A percentile compares a stretch with the other conserved stretches of the same genome.
These are phyloP conservation scores for Pyricularia pennisetigena DNA, from an alignment of 2,329 filamentous ascomycete genomes.

Conservation along the genomic window DNA sequence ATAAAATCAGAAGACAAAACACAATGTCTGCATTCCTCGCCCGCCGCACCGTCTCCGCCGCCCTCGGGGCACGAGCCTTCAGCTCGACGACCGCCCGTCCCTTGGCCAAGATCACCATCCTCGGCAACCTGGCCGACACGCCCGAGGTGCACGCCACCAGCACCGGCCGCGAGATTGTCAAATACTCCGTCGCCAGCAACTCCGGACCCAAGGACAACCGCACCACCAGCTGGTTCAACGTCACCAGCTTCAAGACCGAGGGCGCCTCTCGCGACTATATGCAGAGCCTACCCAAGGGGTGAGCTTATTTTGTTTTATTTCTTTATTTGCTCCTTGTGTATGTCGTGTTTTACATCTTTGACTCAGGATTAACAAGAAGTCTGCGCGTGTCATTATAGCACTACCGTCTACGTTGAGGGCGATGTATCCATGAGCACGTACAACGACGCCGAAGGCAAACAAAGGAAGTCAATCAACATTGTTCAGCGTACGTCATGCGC, in stretches of 20 bases:
- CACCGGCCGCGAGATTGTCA: conserved; percentile 63
- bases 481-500: conserved; percentile 59
- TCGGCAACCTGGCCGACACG: conserved; percentile 72
- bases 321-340: background rate
- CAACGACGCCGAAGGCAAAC: conserved; percentile 62
- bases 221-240: conserved; percentile 76
- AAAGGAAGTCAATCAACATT: conserved; percentile 54
- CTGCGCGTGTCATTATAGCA: conserved; percentile 33
- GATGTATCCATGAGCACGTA: conserved; percentile 62
- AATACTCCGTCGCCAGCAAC: conserved; percentile 66
- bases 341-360: conserved; percentile 7
- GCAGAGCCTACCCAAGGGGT: conserved; percentile 75
- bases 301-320: conserved; percentile 27
- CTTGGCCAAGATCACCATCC: conserved; percentile 72
- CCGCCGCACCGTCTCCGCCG: conserved; percentile 36
- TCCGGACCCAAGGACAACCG: conserved; percentile 58
- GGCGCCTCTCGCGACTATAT: conserved; percentile 63
- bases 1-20: background rate
- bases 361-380: background rate
- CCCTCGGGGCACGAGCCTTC: conserved; percentile 55
- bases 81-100: conserved; percentile 56
- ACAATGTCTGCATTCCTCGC: conserved; percentile 39
- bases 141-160: conserved; percentile 67
- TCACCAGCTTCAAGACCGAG: conserved; percentile 62
- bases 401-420: conserved; percentile 74